Evolutionary conservation across 352 stramenopile species (phyloP).

Genomic region (Phytophthora fragariaefolia): DNA sequence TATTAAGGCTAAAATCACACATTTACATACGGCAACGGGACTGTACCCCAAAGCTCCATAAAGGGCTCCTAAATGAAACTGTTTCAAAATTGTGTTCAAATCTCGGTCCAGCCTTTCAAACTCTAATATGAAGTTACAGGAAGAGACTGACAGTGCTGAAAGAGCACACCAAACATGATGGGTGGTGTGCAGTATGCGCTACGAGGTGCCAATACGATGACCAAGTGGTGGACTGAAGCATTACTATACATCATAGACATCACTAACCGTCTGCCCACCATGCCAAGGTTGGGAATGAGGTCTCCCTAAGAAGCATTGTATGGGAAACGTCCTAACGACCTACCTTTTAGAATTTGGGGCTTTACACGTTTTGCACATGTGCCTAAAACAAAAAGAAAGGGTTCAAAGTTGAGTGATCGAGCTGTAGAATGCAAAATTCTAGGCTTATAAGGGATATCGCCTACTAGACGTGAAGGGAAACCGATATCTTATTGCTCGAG

Average conservation of each 20-base stretch:
- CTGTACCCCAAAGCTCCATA: too few species aligned
- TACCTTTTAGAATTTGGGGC: background rate
- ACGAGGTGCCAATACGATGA: background rate
- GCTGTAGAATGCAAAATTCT: background rate
- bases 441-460: background rate
- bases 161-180: background rate
- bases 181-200: background rate
- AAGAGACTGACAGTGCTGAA: background rate
- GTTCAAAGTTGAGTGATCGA: background rate
- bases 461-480: background rate
- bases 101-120: too few species aligned
- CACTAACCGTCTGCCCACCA: too few species aligned
- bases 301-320: background rate
- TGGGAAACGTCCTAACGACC: background rate
- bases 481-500: background rate
- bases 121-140: background rate
- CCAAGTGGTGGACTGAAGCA: too few species aligned
- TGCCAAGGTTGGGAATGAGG: too few species aligned
- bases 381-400: background rate
- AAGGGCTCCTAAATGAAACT: too few species aligned
- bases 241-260: too few species aligned
- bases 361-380: background rate
- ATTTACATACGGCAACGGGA: too few species aligned
- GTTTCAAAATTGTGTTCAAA: too few species aligned
- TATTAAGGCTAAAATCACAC: too few species aligned